Evolutionary conservation across 805 yeast genomes (phyloP).

Genomic region (Ogataea naganishii): DNA sequence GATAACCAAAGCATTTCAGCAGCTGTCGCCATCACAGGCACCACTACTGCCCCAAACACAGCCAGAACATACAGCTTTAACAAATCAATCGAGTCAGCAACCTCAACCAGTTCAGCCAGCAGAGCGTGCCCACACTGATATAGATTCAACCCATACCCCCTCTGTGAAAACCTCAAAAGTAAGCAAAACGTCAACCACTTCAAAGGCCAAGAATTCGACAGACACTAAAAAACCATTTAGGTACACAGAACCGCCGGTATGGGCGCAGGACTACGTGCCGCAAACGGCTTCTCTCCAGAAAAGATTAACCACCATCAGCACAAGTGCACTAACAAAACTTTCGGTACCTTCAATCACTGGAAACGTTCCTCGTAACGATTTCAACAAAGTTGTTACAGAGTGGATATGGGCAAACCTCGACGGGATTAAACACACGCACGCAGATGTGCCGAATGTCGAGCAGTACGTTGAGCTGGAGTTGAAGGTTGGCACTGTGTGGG

Average conservation of each 20-base stretch:
- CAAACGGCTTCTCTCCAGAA: background rate
- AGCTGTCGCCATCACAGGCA: conserved; percentile 6
- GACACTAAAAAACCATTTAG: conserved; percentile 45
- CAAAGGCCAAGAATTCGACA: conserved; percentile 6
- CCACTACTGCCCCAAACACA: conserved; percentile 3
- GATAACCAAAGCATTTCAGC: conserved; percentile 4
- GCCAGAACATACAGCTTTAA: too few relatives aligned
- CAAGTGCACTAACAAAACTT: conserved; percentile 11
- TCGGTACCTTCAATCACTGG: conserved; percentile 52
- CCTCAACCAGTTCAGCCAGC: conserved; percentile 16
- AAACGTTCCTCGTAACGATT: conserved; percentile 68
- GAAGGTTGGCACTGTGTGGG: conserved; percentile 65
- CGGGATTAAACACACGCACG: conserved; percentile 46
- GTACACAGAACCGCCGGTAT: conserved; percentile 60
- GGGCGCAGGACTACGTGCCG: conserved; percentile 76
- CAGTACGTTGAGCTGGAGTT: conserved; percentile 64
- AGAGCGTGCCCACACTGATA: conserved; percentile 1
- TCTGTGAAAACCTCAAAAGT: conserved; percentile 15
- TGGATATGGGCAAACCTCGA: conserved; percentile 83
- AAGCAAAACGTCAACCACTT: conserved; percentile 6
- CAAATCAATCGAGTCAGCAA: conserved; percentile 1
- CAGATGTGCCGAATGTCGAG: conserved; percentile 26
- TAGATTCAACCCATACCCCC: too few relatives aligned
- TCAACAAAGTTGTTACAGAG: conserved; percentile 72
- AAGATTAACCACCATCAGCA: conserved; percentile 1